A percentile compares a stretch with the other conserved stretches of the same genome.
Evolutionary conservation across 148 eudicot species (phyloP).

Genomic region (Suaeda aralocaspica): DNA sequence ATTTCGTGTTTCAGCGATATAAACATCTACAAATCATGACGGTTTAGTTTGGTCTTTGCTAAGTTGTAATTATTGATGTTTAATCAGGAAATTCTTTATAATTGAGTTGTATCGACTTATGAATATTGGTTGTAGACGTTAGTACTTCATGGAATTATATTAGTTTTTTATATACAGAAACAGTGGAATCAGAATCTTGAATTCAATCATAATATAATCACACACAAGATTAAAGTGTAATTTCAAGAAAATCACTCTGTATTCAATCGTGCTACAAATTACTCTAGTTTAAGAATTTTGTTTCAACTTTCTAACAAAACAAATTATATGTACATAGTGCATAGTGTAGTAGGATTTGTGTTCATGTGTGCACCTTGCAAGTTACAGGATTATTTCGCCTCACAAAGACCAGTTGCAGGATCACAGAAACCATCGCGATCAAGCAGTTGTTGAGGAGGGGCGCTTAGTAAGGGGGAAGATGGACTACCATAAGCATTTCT

Average conservation of each 20-base stretch:
- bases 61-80: no score
- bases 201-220: no score
- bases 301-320: neutral
- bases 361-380: neutral
- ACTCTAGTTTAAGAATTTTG: neutral
- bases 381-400: slow-evolving; percentile 40
- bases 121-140: no score
- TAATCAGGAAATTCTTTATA: no score
- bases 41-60: no score
- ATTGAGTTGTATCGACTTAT: no score
- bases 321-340: neutral
- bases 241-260: no score
- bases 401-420: slow-evolving; percentile 75
- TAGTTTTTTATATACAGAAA: no score
- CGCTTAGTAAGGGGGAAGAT: slow-evolving; percentile 86
- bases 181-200: no score
- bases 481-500: slow-evolving; percentile 91
- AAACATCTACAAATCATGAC: no score
- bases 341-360: neutral
- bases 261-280: neutral
- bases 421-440: slow-evolving; percentile 91
- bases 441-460: slow-evolving; percentile 85
- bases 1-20: no score
- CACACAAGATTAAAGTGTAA: no score
- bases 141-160: neutral